A percentile compares a stretch with the other conserved stretches of the same genome.
phyloP scores from a whole-genome alignment of 164 flowering plant species.

The grape (Vitis vinifera) region DNA sequence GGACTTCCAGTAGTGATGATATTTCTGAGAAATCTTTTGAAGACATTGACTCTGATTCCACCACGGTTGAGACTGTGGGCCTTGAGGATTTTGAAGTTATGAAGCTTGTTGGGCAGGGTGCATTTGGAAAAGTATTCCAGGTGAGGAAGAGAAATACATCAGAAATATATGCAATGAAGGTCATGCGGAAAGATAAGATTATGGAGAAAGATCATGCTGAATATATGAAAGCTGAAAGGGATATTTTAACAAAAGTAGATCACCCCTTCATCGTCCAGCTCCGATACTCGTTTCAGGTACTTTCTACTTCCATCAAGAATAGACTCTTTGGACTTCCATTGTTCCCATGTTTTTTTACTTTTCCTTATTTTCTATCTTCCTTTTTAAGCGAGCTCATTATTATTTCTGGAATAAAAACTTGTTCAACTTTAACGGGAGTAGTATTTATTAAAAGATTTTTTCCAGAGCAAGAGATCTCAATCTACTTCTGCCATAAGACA shows the following conservation, averaged over 20 bases:
- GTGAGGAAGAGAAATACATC: slow-evolving; percentile 73
- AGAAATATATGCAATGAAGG: slow-evolving; percentile 96
- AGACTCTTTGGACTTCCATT: too few species aligned
- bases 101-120: slow-evolving; percentile 91
- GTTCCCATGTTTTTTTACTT: too few species aligned
- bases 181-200: slow-evolving; percentile 84
- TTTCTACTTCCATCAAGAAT: background rate
- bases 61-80: slow-evolving; percentile 37
- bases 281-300: slow-evolving; percentile 89
- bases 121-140: slow-evolving; percentile 91
- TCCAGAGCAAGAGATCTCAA: too few species aligned
- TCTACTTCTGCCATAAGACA: too few species aligned
- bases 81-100: slow-evolving; percentile 85
- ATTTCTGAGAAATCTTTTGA: slow-evolving; percentile 18
- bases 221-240: slow-evolving; percentile 93
- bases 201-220: slow-evolving; percentile 84
- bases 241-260: slow-evolving; percentile 76
- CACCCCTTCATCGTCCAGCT: slow-evolving; percentile 91
- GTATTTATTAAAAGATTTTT: too few species aligned
- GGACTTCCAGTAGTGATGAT: slow-evolving; percentile 23
- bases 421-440: too few species aligned
- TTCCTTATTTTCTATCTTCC: too few species aligned
- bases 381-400: too few species aligned
- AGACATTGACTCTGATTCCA: slow-evolving; percentile 15
- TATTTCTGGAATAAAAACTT: too few species aligned